Evolutionary conservation across 164 flowering plant genomes (phyloP), one percentile per base, ranked within the genome.

Genomic region (Dillenia turbinata): DNA sequence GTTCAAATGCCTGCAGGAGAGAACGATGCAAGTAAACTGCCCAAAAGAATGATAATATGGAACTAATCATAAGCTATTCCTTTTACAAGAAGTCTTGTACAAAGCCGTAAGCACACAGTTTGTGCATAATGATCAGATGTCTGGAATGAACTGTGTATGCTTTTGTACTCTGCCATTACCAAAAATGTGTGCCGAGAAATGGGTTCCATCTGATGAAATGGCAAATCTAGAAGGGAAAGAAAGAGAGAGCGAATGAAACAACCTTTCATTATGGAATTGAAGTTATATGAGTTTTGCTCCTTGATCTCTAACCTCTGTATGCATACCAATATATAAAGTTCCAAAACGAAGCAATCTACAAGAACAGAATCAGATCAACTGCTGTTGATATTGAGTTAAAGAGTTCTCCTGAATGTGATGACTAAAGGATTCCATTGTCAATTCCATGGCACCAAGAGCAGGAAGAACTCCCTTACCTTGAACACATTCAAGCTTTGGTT

Each of bases 201-300:
- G 22, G 1, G 22, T 19, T 19, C 22, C 22, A 19, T 19, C 22
- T 19, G 22, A 19, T 19, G 22, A 19, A 19, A 19, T 19, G 22
- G 22, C 22, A 19, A 19, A 19, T 1, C 22, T 19, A 19, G 22
- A 19, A 19, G 22, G 22, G 22, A 19, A 19, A 19, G 22, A 19
- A 19, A 19, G 22, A 19, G 22, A 19, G 1, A 19, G 22, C 1
- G 22, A 19, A 19, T 19, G 22, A 12, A 13, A 61, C 22, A 8
- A 94, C 99, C 99, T 89, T 85, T 86, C 96, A 91, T 88, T 57
- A 89, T 72, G 22, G 96, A 79, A 66, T 76, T 82, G 80, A 94
- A 94, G 81, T 88, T 94, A 80, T 85, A 88, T 6, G 87, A 81
- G 65, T 66, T 82, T 62, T 81, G 84, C 74, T 89, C 96, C 81